Conservation (phyloP, 2,329 filamentous ascomycete genomes). For the Trichophyton verrucosum region DNA sequence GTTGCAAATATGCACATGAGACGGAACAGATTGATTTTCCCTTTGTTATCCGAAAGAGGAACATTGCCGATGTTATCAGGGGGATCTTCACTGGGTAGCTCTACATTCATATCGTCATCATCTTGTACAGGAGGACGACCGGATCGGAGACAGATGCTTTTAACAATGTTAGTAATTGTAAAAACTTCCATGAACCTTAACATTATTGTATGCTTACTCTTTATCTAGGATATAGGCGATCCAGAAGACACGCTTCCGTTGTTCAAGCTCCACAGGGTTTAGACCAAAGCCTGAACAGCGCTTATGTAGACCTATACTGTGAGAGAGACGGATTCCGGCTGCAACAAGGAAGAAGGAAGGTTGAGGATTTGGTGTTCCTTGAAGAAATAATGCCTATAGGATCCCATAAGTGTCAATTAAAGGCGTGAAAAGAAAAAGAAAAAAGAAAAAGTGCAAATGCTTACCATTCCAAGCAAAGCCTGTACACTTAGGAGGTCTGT, state of each 20-base stretch:
- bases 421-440: neutral
- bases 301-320: conserved; percentile 93
- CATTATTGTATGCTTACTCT: conserved; percentile 37
- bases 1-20: conserved; percentile 82
- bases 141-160: conserved; percentile 53
- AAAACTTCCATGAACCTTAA: neutral
- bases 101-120: conserved; percentile 86
- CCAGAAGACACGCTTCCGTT: conserved; percentile 68
- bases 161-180: conserved; percentile 14
- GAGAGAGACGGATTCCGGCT: conserved; percentile 76
- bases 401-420: neutral
- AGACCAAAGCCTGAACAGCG: conserved; percentile 84
- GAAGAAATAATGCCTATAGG: conserved; percentile 63
- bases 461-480: conserved; percentile 74
- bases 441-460: conserved; percentile 6
- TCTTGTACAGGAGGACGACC: conserved; percentile 60
- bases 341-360: conserved; percentile 85
- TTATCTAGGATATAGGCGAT: conserved; percentile 64
- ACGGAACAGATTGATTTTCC: conserved; percentile 89
- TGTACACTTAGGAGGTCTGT: conserved; percentile 92
- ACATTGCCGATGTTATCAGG: conserved; percentile 91
- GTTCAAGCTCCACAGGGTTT: conserved; percentile 87
- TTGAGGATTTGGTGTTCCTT: conserved; percentile 93
- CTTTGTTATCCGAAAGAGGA: conserved; percentile 72
- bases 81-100: conserved; percentile 81